These are phyloP conservation scores for Ceratocystiopsis sp. DNA, from an alignment of 2,329 filamentous ascomycete genomes.

Conservation along the genomic window DNA sequence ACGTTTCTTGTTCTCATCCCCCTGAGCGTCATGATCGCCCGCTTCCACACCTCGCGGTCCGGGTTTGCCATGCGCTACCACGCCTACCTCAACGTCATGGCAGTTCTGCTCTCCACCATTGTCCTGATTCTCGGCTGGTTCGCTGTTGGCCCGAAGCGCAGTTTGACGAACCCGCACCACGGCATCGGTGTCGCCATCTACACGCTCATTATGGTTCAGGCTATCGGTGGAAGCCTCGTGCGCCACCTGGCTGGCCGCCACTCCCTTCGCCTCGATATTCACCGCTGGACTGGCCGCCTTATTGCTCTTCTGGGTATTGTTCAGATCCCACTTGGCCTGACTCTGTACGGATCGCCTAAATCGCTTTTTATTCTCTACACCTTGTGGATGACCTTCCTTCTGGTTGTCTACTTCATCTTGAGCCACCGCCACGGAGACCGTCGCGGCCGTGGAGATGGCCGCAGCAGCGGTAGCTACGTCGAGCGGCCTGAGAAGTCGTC, in stretches of 20 bases:
- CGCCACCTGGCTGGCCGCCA: slow-evolving; percentile 30
- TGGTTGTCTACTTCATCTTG: slow-evolving; percentile 64
- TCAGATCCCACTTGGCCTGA: slow-evolving; percentile 77
- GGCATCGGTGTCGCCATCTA: slow-evolving; percentile 71
- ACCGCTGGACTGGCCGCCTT: slow-evolving; percentile 72
- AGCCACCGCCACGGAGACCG: slow-evolving; percentile 48
- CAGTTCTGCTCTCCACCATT: slow-evolving; percentile 49
- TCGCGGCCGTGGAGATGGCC: slow-evolving; percentile 30
- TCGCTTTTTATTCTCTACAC: slow-evolving; percentile 74
- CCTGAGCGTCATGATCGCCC: slow-evolving; percentile 52
- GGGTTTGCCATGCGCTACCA: slow-evolving; percentile 50
- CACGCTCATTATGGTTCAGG: slow-evolving; percentile 52
- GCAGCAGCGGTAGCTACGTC: slow-evolving; percentile 38
- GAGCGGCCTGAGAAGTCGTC: slow-evolving; percentile 21
- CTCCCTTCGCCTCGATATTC: slow-evolving; percentile 44
- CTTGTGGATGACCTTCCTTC: slow-evolving; percentile 54
- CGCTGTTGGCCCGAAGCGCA: slow-evolving; percentile 56
- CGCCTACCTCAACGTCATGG: slow-evolving; percentile 56
- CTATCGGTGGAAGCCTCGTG: slow-evolving; percentile 50
- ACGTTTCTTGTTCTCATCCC: slow-evolving; percentile 62
- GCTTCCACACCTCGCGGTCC: slow-evolving; percentile 49
- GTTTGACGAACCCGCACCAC: slow-evolving; percentile 67
- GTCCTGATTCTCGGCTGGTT: slow-evolving; percentile 62
- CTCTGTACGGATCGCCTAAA: slow-evolving; percentile 80
- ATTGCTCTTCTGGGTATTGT: slow-evolving; percentile 68